phyloP scores from a whole-genome alignment of 441 rosid genomes.

The Erodium texanum region DNA sequence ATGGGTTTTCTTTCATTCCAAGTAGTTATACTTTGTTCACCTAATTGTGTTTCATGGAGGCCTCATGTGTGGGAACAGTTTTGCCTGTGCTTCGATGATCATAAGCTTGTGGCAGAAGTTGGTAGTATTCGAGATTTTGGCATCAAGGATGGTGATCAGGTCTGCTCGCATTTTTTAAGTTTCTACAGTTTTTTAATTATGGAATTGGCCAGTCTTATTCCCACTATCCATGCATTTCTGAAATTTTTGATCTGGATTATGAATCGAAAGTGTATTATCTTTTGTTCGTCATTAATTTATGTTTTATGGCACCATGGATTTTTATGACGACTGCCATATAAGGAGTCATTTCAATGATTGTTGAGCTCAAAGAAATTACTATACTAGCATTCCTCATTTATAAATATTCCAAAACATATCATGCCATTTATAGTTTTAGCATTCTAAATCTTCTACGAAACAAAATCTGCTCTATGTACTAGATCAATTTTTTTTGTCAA shows the following conservation, averaged over 20 bases:
- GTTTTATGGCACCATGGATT: neutral
- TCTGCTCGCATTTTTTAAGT: conserved; percentile 16
- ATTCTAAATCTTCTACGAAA: no score
- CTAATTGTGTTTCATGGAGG: conserved; percentile 33
- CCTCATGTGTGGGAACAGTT: conserved; percentile 91
- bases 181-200: neutral
- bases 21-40: neutral
- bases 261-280: neutral
- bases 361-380: neutral
- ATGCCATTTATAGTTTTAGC: no score
- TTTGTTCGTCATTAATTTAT: neutral
- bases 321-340: neutral
- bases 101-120: conserved; percentile 43
- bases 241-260: neutral
- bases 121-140: conserved; percentile 45
- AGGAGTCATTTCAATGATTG: neutral
- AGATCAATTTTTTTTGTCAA: no score
- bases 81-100: conserved; percentile 54
- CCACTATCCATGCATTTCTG: neutral
- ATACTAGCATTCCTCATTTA: neutral
- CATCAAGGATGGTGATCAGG: conserved; percentile 86
- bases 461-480: no score
- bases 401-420: no score
- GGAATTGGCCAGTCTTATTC: neutral
- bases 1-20: neutral